These are phyloP conservation scores for Xylaria sp. DNA, from an alignment of 2,329 filamentous ascomycete genomes.

Conservation along the genomic window DNA sequence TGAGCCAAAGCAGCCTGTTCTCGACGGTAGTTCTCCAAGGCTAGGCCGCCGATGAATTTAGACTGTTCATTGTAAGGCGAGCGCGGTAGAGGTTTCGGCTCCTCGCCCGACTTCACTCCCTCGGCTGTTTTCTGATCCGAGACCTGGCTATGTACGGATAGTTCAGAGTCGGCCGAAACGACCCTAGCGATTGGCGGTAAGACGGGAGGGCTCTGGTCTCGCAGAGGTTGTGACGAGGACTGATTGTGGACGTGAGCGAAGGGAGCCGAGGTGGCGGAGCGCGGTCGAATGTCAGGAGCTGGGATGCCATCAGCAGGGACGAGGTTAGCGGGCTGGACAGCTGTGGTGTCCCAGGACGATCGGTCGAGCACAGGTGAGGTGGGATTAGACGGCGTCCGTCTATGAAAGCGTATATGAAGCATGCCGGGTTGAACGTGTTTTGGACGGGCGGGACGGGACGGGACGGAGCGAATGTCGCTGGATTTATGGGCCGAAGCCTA, in stretches of 20 bases:
- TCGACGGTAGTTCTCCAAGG: constrained; percentile 57
- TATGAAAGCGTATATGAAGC: constrained; percentile 64
- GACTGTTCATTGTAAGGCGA: constrained; percentile 47
- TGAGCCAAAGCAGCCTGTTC: constrained; percentile 41
- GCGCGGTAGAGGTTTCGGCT: constrained; percentile 40
- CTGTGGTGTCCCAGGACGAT: constrained; percentile 46
- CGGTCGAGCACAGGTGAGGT: constrained; percentile 59
- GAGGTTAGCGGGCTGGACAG: constrained; percentile 50
- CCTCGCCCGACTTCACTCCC: constrained; percentile 22
- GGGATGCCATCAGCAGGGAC: constrained; percentile 51
- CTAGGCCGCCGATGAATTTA: constrained; percentile 62
- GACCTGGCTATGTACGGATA: constrained; percentile 31
- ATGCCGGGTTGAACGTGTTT: constrained; percentile 41
- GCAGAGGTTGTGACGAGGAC: constrained; percentile 43
- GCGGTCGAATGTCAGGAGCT: constrained; percentile 52
- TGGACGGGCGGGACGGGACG: not conserved
- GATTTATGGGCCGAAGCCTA: constrained; percentile 26
- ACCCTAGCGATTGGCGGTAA: constrained; percentile 57
- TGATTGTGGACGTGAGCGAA: constrained; percentile 44
- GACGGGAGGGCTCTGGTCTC: constrained; percentile 40
- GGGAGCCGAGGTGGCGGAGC: constrained; percentile 36
- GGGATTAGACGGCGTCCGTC: constrained; percentile 61
- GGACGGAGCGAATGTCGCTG: constrained; percentile 24
- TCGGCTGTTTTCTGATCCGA: constrained; percentile 6
- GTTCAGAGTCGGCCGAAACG: constrained; percentile 48